phyloP scores from a whole-genome alignment of 768 basidiomycete genomes.

The Collybiopsis confluens region DNA sequence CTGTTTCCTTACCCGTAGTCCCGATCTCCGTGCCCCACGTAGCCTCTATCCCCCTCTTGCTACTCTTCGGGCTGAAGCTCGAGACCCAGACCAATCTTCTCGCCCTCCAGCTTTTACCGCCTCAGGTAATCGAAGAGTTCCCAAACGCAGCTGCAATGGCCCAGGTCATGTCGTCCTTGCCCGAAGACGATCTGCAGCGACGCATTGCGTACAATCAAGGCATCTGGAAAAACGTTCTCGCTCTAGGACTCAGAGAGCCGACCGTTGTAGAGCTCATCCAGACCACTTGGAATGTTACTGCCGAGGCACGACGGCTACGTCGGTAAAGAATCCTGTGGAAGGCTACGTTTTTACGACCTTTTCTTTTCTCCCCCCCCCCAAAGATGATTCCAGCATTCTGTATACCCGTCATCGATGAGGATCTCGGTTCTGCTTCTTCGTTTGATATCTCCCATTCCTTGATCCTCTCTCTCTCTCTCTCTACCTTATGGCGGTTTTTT shows the following conservation, averaged over 20 bases:
- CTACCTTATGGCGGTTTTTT: neutral
- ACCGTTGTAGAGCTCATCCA: slow-evolving; percentile 44
- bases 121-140: slow-evolving; percentile 44
- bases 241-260: slow-evolving; percentile 44
- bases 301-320: slow-evolving; percentile 50
- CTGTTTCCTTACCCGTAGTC: slow-evolving; percentile 51
- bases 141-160: slow-evolving; percentile 60
- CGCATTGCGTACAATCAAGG: slow-evolving; percentile 46
- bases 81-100: slow-evolving; percentile 45
- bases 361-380: no score
- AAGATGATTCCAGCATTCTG: neutral
- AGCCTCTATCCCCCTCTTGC: slow-evolving; percentile 48
- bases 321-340: neutral
- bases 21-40: slow-evolving; percentile 47
- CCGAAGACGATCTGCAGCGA: slow-evolving; percentile 35
- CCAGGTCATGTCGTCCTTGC: slow-evolving; percentile 37
- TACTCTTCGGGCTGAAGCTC: slow-evolving; percentile 55
- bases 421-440: neutral
- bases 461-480: neutral
- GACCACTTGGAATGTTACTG: slow-evolving; percentile 71
- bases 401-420: neutral
- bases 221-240: slow-evolving; percentile 63
- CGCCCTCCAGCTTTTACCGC: slow-evolving; percentile 50
- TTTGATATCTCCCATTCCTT: neutral
- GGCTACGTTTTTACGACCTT: no score